phyloP scores from a whole-genome alignment of 306 rosid genomes.

The Trifolium fragiferum region DNA sequence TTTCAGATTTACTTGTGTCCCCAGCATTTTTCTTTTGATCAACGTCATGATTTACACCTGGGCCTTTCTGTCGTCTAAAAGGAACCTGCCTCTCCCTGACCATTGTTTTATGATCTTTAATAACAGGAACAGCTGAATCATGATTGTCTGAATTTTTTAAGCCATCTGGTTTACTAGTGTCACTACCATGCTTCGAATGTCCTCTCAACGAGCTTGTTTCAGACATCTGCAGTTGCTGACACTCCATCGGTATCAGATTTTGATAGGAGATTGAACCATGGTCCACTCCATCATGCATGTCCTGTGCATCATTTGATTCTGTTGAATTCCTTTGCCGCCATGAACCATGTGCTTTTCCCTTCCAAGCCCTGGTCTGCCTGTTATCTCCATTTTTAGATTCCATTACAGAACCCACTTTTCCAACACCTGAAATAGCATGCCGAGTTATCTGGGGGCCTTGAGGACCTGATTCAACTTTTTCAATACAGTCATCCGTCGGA shows the following conservation, averaged over 20 bases:
- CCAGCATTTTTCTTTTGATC: slow-evolving; percentile 61
- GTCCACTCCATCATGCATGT: slow-evolving; percentile 51
- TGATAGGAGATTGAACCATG: slow-evolving; percentile 47
- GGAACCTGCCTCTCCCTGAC: slow-evolving; percentile 64
- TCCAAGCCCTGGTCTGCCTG: slow-evolving; percentile 60
- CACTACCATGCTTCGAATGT: slow-evolving; percentile 53
- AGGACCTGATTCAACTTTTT: slow-evolving; percentile 54
- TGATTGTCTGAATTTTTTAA: slow-evolving; percentile 49
- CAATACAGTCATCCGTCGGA: slow-evolving; percentile 49
- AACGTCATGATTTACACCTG: slow-evolving; percentile 53
- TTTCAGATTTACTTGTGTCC: slow-evolving; percentile 52
- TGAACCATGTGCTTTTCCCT: slow-evolving; percentile 68
- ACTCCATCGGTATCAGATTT: slow-evolving; percentile 48
- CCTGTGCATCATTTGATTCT: slow-evolving; percentile 53
- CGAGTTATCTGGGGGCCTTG: slow-evolving; percentile 49
- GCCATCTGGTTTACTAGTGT: slow-evolving; percentile 60
- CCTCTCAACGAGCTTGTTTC: slow-evolving; percentile 52
- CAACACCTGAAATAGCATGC: slow-evolving; percentile 49
- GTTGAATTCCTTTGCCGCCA: slow-evolving; percentile 70
- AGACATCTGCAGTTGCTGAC: slow-evolving; percentile 46
- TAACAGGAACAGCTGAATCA: slow-evolving; percentile 51
- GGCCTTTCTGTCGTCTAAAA: slow-evolving; percentile 63
- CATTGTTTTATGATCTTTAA: slow-evolving; percentile 60
- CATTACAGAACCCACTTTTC: slow-evolving; percentile 51
- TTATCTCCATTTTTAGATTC: slow-evolving; percentile 66